Percentiles rank a stretch among this genome's conserved stretches.
phyloP scores from a whole-genome alignment of 805 yeast genomes.

The Saturnispora hagleri region DNA sequence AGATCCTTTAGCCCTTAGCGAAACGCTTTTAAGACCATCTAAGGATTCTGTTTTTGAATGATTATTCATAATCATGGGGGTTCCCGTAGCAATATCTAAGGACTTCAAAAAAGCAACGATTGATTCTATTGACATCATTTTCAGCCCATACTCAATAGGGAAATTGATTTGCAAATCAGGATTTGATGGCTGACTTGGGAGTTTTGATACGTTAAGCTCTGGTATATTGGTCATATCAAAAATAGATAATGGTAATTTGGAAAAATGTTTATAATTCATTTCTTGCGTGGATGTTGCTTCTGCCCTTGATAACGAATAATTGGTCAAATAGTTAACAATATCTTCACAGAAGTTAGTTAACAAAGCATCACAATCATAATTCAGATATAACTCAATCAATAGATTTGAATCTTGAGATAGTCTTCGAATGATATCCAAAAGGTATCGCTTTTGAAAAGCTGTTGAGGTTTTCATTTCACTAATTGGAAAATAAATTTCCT shows the following conservation, averaged over 20 bases:
- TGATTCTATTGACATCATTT: slow-evolving; percentile 70
- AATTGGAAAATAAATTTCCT: slow-evolving; percentile 89
- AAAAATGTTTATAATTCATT: slow-evolving; percentile 39
- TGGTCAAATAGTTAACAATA: slow-evolving; percentile 69
- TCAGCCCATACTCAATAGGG: slow-evolving; percentile 78
- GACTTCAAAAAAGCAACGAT: slow-evolving; percentile 77
- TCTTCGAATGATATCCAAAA: slow-evolving; percentile 71
- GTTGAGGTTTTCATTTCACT: slow-evolving; percentile 88
- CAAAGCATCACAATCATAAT: slow-evolving; percentile 84
- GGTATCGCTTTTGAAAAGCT: slow-evolving; percentile 83
- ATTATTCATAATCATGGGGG: slow-evolving; percentile 21
- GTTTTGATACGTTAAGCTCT: slow-evolving; percentile 58
- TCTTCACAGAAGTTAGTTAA: slow-evolving; percentile 82
- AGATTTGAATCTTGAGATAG: slow-evolving; percentile 84
- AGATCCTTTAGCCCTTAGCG: neutral
- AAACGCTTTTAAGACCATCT: slow-evolving; percentile 8
- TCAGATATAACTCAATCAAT: slow-evolving; percentile 83
- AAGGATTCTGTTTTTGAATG: neutral
- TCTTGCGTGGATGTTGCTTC: slow-evolving; percentile 65
- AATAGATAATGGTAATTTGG: slow-evolving; percentile 27
- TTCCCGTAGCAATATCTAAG: slow-evolving; percentile 79
- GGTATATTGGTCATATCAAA: slow-evolving; percentile 71
- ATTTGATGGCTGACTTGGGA: slow-evolving; percentile 45
- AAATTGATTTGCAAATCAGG: slow-evolving; percentile 44
- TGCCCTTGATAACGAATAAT: slow-evolving; percentile 57